A percentile compares a stretch with the other conserved stretches of the same genome.
Conservation (phyloP, 148 eudicot genomes). For the Fagopyrum tataricum region DNA sequence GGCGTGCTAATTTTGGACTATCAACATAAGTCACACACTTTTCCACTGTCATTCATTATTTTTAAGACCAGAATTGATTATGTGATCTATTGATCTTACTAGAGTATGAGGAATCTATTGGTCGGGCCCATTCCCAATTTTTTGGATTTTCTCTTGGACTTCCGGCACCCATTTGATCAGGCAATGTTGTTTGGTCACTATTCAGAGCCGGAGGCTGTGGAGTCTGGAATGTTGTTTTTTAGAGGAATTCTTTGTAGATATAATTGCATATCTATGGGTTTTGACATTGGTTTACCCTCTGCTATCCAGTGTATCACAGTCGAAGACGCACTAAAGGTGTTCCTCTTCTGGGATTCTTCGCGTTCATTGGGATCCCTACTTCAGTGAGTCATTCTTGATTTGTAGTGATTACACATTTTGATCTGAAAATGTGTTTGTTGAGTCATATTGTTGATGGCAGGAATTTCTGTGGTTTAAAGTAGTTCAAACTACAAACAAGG, state of each 20-base stretch:
- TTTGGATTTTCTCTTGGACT: slow-evolving; percentile 36
- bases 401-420: too few relatives aligned
- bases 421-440: too few relatives aligned
- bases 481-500: too few relatives aligned
- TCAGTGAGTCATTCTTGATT: too few relatives aligned
- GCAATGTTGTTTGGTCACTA: slow-evolving; percentile 35
- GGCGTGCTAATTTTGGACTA: slow-evolving; percentile 9
- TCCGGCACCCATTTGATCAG: slow-evolving; percentile 32
- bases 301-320: too few relatives aligned
- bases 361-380: too few relatives aligned
- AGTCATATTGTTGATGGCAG: too few relatives aligned
- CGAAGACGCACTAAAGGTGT: too few relatives aligned
- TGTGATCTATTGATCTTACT: slow-evolving; percentile 48
- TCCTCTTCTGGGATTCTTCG: too few relatives aligned
- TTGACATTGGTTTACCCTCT: too few relatives aligned
- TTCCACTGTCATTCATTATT: slow-evolving; percentile 15
- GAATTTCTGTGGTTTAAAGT: too few relatives aligned
- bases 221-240: slow-evolving; percentile 42
- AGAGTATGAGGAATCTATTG: slow-evolving; percentile 40
- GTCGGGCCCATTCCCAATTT: slow-evolving; percentile 37
- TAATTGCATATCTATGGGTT: too few relatives aligned
- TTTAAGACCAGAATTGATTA: slow-evolving; percentile 40
- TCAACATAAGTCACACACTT: slow-evolving; percentile 14
- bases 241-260: slow-evolving; percentile 32
- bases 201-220: slow-evolving; percentile 44